Base-by-base conservation (phyloP, 345 rosid species). In the Aquilaria sinensis region DNA sequence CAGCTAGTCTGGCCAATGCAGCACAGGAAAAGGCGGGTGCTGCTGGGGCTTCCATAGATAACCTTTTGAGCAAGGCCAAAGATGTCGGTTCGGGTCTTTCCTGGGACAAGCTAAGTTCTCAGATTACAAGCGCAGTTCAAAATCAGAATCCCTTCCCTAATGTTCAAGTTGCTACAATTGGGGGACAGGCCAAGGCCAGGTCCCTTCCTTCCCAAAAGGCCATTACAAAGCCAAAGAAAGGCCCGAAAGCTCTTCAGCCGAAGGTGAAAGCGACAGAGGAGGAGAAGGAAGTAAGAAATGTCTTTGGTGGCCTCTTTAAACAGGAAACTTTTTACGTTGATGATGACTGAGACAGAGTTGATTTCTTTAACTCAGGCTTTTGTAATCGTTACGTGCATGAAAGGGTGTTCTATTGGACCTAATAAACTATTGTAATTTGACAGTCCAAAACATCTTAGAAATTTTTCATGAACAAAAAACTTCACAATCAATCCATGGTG, bases 261-360 rank as follows among this genome's bases (percentile, higher is more conserved):
- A 50, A 41, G 57, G 47, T 48, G 14, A 63, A 53, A 63, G 66
- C 62, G 61, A 62, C 73, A 0, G 85, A 88, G 8, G 85, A 88
- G 8, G 77, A 86, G 76, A 64, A 64, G 41, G 96, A 93, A 62
- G 84, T 83, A 65, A 85, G 85, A 78, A 93, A 93, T 69, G 70
- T 85, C 63, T 87, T 93, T 43, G 97, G 98, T 11, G 98, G 97
- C 29, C 66, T 93, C 65, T 90, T 93, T 74, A 61, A 85, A 82
- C 98, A 93, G 71, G 98, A 93, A 77, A 93, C 98, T 34, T 77
- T 90, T 56, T 93, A 85, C 47, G 46, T 93, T 7, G 97, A 93
- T 15, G 97, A 93, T 47, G 91, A 87, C 15, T 89, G 76, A 86
- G 63, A 63, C 31, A 23, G 32, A 43, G n/a, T 16, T 37, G 43